Percentiles rank a stretch among this genome's conserved stretches.
phyloP scores from a whole-genome alignment of 2,329 filamentous ascomycete species.

The Microsporum canis region DNA sequence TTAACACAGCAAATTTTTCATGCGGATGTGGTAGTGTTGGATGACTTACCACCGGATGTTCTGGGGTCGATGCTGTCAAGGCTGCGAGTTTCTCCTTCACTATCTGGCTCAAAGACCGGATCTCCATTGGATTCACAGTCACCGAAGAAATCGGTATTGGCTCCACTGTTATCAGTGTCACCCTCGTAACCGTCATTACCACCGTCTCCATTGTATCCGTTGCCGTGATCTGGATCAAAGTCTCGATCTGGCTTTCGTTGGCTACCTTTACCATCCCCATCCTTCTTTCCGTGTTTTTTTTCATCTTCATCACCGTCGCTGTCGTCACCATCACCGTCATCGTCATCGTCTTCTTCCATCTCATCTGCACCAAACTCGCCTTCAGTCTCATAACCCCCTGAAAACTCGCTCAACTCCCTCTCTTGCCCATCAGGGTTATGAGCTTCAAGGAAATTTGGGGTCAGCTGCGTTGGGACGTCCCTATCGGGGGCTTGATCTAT shows the following conservation, averaged over 20 bases:
- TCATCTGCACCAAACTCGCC: background rate
- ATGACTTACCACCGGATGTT: background rate
- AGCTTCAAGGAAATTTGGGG: background rate
- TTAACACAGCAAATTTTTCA: background rate
- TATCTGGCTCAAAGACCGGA: conserved; percentile 1
- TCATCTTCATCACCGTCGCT: background rate
- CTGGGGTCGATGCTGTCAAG: background rate
- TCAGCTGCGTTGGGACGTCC: no score
- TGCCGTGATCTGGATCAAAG: background rate
- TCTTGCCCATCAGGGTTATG: background rate
- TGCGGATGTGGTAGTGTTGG: background rate
- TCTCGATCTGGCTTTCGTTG: background rate
- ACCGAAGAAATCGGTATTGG: conserved; percentile 6
- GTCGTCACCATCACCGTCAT: background rate
- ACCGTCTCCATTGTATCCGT: background rate
- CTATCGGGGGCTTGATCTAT: background rate
- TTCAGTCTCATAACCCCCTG: background rate
- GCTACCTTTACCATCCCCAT: background rate
- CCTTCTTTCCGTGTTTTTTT: background rate
- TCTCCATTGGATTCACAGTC: conserved; percentile 11
- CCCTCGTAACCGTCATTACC: background rate
- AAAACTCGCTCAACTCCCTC: background rate
- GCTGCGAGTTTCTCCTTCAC: background rate
- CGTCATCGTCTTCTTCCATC: background rate
- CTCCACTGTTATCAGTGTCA: background rate